Evolutionary conservation across 2,329 filamentous ascomycete species (phyloP).

Genomic region (Venturia effusa): DNA sequence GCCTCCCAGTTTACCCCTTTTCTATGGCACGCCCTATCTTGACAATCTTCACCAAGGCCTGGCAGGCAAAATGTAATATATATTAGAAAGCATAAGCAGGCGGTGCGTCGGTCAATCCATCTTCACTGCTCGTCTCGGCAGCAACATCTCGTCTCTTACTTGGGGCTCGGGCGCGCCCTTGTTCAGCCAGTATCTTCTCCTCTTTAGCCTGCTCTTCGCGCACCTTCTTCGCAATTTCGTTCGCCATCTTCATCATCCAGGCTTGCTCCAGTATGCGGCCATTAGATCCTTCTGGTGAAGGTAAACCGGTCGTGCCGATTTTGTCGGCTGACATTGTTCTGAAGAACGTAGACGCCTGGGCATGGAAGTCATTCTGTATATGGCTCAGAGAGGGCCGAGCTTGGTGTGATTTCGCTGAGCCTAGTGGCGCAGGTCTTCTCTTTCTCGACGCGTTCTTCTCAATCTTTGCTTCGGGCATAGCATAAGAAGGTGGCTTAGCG

Average conservation of each 20-base stretch:
- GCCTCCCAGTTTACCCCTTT: background rate
- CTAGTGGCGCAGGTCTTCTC: background rate
- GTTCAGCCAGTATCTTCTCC: background rate
- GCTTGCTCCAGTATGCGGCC: slow-evolving; percentile 63
- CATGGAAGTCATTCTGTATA: slow-evolving; percentile 12
- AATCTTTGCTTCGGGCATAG: background rate
- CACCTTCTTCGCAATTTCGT: slow-evolving; percentile 78
- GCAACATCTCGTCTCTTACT: background rate
- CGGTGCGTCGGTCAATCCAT: slow-evolving; percentile 1
- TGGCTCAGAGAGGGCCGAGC: background rate
- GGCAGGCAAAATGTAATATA: background rate
- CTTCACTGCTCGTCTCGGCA: slow-evolving; percentile 4
- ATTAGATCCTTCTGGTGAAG: slow-evolving; percentile 13
- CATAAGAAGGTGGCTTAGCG: background rate
- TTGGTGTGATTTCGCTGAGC: background rate
- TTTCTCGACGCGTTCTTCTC: background rate
- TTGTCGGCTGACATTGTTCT: slow-evolving; percentile 22
- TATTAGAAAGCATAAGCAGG: slow-evolving; percentile 10
- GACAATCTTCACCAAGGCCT: background rate
- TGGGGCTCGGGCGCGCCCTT: background rate
- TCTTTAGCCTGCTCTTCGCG: slow-evolving; percentile 64
- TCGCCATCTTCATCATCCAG: slow-evolving; percentile 88
- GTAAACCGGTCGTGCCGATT: background rate
- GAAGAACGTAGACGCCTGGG: slow-evolving; percentile 4
- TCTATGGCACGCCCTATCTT: background rate